A percentile compares a stretch with the other conserved stretches of the same genome.
These are phyloP conservation scores for Alternaria tenuissima DNA, from an alignment of 2,329 filamentous ascomycete species.

Conservation along the genomic window DNA sequence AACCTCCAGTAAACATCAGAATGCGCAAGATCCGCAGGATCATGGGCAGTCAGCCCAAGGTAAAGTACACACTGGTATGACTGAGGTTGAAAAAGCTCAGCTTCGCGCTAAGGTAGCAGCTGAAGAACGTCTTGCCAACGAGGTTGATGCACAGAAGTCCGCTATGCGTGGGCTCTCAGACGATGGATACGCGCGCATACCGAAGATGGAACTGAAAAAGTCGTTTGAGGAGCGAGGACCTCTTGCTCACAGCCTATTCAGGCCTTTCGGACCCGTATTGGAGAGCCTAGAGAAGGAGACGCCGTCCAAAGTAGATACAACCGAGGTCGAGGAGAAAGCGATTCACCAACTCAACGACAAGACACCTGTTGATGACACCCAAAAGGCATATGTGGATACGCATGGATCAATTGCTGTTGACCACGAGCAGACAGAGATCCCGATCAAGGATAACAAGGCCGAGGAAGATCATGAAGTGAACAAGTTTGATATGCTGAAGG, in stretches of 20 bases:
- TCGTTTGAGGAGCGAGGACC: constrained; percentile 32
- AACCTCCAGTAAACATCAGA: not conserved
- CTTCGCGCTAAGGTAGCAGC: constrained; percentile 25
- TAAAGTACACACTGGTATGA: not conserved
- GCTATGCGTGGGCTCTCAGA: constrained; percentile 43
- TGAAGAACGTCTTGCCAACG: constrained; percentile 34
- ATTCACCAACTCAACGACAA: constrained; percentile 27
- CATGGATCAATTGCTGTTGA: constrained; percentile 35
- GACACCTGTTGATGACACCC: constrained; percentile 35
- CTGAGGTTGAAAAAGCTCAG: constrained; percentile 11
- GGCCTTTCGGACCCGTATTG: constrained; percentile 40
- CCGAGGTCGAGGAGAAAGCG: constrained; percentile 16
- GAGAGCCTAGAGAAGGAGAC: constrained; percentile 34
- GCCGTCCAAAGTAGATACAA: constrained; percentile 11
- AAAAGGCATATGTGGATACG: constrained; percentile 37
- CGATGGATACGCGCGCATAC: constrained; percentile 33
- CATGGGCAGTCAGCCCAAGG: not conserved
- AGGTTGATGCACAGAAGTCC: constrained; percentile 37
- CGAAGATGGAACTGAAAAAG: constrained; percentile 21
- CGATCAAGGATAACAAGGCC: constrained; percentile 1
- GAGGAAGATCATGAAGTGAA: constrained; percentile 3
- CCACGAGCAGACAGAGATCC: constrained; percentile 28
- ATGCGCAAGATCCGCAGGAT: not conserved
- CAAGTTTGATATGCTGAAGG: constrained; percentile 24
- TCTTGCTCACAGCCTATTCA: constrained; percentile 42